phyloP scores from a whole-genome alignment of 371 early-diverging fungal species.

The Amoeboaphelidium occidentale region DNA sequence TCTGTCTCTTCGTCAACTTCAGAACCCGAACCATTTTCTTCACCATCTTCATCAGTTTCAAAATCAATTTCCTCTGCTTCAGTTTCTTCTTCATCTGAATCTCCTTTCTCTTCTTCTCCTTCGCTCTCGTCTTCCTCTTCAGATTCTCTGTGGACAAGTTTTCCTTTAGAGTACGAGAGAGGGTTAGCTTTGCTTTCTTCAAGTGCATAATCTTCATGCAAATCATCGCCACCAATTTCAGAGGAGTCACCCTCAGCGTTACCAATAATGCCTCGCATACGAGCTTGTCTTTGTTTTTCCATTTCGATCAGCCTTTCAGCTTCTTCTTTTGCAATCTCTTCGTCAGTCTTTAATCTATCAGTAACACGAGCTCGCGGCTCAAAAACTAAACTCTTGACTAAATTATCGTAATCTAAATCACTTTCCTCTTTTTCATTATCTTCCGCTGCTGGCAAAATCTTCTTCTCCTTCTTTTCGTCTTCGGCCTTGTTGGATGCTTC shows the following conservation, averaged over 20 bases:
- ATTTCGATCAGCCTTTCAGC: slow-evolving; percentile 30
- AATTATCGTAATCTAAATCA: slow-evolving; percentile 55
- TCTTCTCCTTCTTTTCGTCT: background rate
- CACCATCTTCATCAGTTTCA: background rate
- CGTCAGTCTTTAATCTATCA: slow-evolving; percentile 78
- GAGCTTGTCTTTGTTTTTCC: background rate
- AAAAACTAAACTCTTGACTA: slow-evolving; percentile 44
- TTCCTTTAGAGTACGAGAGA: background rate
- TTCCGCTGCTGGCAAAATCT: background rate
- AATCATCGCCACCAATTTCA: background rate
- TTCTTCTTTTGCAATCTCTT: slow-evolving; percentile 65
- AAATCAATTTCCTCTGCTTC: slow-evolving; percentile 7
- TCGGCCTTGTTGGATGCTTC: background rate
- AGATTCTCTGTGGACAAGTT: slow-evolving; percentile 6
- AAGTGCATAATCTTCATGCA: background rate
- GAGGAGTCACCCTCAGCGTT: background rate
- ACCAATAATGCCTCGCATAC: background rate
- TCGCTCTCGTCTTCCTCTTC: slow-evolving; percentile 25
- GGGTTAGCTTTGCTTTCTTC: background rate
- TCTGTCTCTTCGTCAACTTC: background rate
- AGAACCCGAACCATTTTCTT: slow-evolving; percentile 4
- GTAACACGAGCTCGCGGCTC: slow-evolving; percentile 67
- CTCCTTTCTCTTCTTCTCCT: slow-evolving; percentile 3
- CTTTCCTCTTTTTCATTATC: slow-evolving; percentile 11
- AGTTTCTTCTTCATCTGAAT: slow-evolving; percentile 12